Base-by-base conservation (phyloP, 2,329 filamentous ascomycete genomes). In the Stemphylium beticola region DNA sequence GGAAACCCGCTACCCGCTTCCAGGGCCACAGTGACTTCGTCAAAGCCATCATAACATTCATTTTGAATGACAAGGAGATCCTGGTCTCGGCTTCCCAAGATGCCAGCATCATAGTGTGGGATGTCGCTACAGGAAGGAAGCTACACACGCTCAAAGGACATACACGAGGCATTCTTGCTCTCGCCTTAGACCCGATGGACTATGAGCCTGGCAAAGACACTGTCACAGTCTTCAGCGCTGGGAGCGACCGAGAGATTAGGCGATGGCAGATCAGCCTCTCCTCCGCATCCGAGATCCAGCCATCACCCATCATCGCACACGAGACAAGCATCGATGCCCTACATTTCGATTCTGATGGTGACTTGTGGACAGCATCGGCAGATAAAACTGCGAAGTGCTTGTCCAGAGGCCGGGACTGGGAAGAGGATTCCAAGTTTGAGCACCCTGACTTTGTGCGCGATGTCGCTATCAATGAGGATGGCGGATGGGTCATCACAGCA, bases 361-460 rank as follows among this genome's bases (percentile, higher is more conserved):
- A 97, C 65, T 78, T 97, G 12, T 98, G 92, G 92, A 97, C 93
- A 7, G 90, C 93, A 5, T 96, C 92, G 56, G 92, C 92, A 4
- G 95, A 99, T 74, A 95, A 92, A 64, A 92, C 89, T 0, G 87
- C 87, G 2, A 95, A 93, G 74, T 93, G 91, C 64, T 82, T 97
- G 8, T 83, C 87, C 1, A 82, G 92, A 47, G 79, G 82, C 20
- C 85, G 84, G 40, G 82, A 81, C 15, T 97, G 92, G 82, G 84
- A 83, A 40, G 77, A 84, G 3, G 91, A 93, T 55, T 88, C 93
- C 49, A 83, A 78, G 4, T 85, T 96, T 56, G 77, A 82, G 49
- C 95, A 99, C 72, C 91, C 92, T 1, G 92, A 96, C 73, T 97
- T 96, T 72, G 93, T 98, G 26, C 86, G 92, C 55, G 91, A 92